Conservation (phyloP, 352 stramenopile genomes). For the Plasmopara viticola region DNA sequence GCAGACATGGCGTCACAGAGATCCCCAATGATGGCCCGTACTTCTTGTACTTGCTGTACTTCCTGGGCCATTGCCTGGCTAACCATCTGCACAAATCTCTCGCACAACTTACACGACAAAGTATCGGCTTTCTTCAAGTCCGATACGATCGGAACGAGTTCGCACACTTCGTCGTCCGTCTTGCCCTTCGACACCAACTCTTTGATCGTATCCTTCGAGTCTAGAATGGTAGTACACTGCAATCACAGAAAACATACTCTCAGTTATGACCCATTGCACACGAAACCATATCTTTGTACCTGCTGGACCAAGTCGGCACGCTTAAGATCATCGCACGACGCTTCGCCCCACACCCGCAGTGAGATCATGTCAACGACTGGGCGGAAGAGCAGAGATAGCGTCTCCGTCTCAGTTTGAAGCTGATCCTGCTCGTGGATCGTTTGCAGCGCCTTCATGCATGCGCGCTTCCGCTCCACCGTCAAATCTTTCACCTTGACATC, state of each 20-base stretch:
- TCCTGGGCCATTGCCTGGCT: conserved; percentile 48
- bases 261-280: not conserved
- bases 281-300: conserved; percentile 12
- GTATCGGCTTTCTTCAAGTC: conserved; percentile 27
- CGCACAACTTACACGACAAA: conserved; percentile 66
- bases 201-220: conserved; percentile 36
- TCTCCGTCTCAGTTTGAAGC: conserved; percentile 29
- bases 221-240: conserved; percentile 35
- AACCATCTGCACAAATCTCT: conserved; percentile 74
- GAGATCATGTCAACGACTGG: conserved; percentile 37
- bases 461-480: conserved; percentile 21
- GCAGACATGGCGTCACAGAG: conserved; percentile 60
- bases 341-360: conserved; percentile 34
- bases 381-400: conserved; percentile 33
- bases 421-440: conserved; percentile 40
- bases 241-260: conserved; percentile 1
- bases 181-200: conserved; percentile 36
- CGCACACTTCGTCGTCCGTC: conserved; percentile 46
- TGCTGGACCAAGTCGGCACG: conserved; percentile 25
- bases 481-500: conserved; percentile 11
- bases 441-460: conserved; percentile 37
- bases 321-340: conserved; percentile 46
- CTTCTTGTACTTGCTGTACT: conserved; percentile 53
- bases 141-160: conserved; percentile 19
- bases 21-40: conserved; percentile 69